Evolutionary conservation across 495 filamentous ascomycete genomes (phyloP).

Genomic region (Trichodelitschia bisporula): DNA sequence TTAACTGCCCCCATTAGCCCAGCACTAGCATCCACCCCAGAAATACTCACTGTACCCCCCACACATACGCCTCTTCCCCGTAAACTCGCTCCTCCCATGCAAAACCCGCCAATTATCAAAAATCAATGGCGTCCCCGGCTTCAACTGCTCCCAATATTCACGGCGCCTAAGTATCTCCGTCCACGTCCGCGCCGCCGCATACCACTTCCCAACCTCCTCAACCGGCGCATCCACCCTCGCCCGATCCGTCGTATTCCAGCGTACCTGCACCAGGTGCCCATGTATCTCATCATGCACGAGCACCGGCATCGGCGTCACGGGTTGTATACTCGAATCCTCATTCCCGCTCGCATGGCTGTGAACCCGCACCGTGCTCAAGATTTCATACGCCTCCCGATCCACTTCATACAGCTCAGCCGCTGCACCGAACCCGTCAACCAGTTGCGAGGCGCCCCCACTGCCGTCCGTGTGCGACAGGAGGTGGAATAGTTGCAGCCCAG

Average conservation of each 20-base stretch:
- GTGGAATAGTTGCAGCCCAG: conserved; percentile 77
- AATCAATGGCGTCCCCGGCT: conserved; percentile 55
- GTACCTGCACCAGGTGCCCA: conserved; percentile 32
- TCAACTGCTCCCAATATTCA: conserved; percentile 52
- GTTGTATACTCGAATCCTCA: conserved; percentile 50
- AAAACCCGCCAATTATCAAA: conserved; percentile 94
- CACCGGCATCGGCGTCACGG: conserved; percentile 39
- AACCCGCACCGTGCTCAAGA: conserved; percentile 26
- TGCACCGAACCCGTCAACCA: conserved; percentile 66
- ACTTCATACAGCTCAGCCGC: conserved; percentile 28
- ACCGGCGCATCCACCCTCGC: conserved; percentile 25
- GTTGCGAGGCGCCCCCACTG: conserved; percentile 40
- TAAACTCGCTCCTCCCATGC: conserved; percentile 61
- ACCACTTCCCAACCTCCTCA: conserved; percentile 33
- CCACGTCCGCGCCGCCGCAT: conserved; percentile 44
- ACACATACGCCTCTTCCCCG: conserved; percentile 64
- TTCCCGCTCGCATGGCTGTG: conserved; percentile 70
- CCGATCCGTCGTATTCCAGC: conserved; percentile 86
- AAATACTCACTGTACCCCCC: conserved; percentile 56
- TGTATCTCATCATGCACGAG: conserved; percentile 25
- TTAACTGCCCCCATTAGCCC: conserved; percentile 30
- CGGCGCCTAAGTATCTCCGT: conserved; percentile 30
- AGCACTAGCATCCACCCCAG: conserved; percentile 1
- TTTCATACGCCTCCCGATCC: conserved; percentile 22
- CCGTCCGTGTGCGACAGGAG: conserved; percentile 51